Evolutionary conservation across 805 yeast genomes (phyloP).

Genomic region (Monosporozyma solicola): DNA sequence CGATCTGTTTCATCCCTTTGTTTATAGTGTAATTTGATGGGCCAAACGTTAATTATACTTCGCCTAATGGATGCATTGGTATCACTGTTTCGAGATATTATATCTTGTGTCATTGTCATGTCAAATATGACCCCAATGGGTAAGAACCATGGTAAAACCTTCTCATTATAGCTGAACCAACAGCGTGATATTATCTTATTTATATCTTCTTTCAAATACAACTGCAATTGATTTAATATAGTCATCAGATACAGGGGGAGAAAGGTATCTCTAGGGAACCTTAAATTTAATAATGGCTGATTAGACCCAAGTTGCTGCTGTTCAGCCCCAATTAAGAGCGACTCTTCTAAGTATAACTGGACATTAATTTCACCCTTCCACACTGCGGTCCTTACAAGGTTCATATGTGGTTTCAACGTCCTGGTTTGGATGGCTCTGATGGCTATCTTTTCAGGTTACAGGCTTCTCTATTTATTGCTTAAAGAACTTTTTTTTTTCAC

Average conservation of each 20-base stretch:
- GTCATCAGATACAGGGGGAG: constrained; percentile 36
- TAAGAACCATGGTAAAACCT: constrained; percentile 65
- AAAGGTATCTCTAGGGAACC: constrained; percentile 41
- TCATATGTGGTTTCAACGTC: constrained; percentile 11
- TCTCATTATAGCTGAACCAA: constrained; percentile 63
- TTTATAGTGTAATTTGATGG: background rate
- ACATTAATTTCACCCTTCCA: constrained; percentile 52
- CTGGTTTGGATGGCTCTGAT: background rate
- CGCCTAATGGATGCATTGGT: too few species aligned
- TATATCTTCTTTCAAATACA: constrained; percentile 24
- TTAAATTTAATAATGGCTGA: constrained; percentile 12
- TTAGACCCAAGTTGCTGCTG: constrained; percentile 8
- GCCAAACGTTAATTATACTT: background rate
- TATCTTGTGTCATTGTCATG: background rate
- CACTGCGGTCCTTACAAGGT: constrained; percentile 29
- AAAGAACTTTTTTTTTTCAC: background rate
- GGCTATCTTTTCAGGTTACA: background rate
- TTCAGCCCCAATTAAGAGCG: constrained; percentile 12
- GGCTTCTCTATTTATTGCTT: background rate
- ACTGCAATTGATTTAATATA: constrained; percentile 34
- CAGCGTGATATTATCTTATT: constrained; percentile 25
- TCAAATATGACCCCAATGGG: constrained; percentile 70
- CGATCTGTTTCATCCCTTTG: background rate
- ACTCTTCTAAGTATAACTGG: constrained; percentile 26
- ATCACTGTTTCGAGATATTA: background rate